Percentiles rank a stretch among this genome's conserved stretches.
phyloP scores from a whole-genome alignment of 106 monocot species.

The Apostasia shenzhenica region DNA sequence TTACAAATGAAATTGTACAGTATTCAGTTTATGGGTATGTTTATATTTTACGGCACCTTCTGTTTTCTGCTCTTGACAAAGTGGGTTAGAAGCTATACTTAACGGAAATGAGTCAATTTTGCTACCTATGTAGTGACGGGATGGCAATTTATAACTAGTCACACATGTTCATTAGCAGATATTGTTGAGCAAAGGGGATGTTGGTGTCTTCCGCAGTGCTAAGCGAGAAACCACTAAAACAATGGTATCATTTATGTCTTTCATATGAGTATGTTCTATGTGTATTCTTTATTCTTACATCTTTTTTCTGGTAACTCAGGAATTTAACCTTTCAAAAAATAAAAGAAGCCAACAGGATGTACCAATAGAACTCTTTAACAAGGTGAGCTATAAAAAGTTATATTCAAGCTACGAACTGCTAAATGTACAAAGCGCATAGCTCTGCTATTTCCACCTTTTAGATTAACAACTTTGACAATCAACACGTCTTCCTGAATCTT shows the following conservation, averaged over 20 bases:
- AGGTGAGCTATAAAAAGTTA: constrained; percentile 8
- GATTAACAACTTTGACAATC: no score
- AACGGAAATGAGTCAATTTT: neutral
- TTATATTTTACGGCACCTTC: no score
- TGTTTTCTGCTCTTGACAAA: no score
- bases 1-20: neutral
- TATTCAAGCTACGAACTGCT: no score
- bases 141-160: neutral
- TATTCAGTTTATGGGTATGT: no score
- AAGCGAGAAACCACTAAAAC: constrained; percentile 20
- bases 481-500: no score
- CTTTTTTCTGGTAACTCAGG: constrained; percentile 10
- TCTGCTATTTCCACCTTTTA: no score
- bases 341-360: constrained; percentile 21
- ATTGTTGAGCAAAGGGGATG: constrained; percentile 23
- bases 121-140: neutral
- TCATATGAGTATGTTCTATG: neutral
- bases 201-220: constrained; percentile 24
- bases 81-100: no score
- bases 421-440: no score
- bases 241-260: neutral
- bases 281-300: neutral
- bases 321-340: constrained; percentile 18
- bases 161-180: constrained; percentile 9
- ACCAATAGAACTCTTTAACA: constrained; percentile 29